Evolutionary conservation across 75 land plant genomes (phyloP), one percentile per base, ranked within the genome.

Genomic region (Cryptomeria japonica): DNA sequence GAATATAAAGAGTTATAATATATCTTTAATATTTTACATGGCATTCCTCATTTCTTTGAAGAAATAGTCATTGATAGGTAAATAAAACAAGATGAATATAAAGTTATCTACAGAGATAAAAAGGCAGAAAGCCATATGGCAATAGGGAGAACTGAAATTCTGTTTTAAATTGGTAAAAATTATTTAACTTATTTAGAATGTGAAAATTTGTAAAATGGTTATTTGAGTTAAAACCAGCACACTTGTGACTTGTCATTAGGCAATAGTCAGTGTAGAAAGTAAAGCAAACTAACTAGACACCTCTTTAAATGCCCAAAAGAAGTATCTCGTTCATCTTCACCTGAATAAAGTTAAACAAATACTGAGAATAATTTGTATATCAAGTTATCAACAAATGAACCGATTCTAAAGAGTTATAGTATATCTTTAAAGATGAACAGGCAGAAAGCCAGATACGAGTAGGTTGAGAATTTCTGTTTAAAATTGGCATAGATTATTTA

Each of bases 231-330:
- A 73, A 73, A 9, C 32, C 32, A 73, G 36, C 32, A 73, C 36
- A 73, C 73, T 31, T 73, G 76, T n/a, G 3, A 73, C 76, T 10
- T 73, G 76, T n/a, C 36, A 73, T 34, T 13, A 73, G 37, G 32
- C 11, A 73, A 32, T 73, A 73, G 14, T 31, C 76, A 73, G 14
- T 12, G 22, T 73, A 73, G 14, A 14, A 73, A 73, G 14, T 72
- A 73, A 73, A 32, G 76, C 0, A 73, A 73, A 73, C 36, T 34
- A 73, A 73, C 36, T 73, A 32, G 14, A 73, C 36, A 73, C 2
- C 37, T 89, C 86, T 90, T 94, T 38, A 94, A 58, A 79, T 94
- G 93, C 14, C 93, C 93, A 64, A 92, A 92, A 28, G 91, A 88
- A 16, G 89, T 86, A 73, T 91, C 90, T 6, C 72, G n/a, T 10